Base-by-base conservation (phyloP, 2,329 filamentous ascomycete genomes). In the Teratosphaeriaceae sp. region DNA sequence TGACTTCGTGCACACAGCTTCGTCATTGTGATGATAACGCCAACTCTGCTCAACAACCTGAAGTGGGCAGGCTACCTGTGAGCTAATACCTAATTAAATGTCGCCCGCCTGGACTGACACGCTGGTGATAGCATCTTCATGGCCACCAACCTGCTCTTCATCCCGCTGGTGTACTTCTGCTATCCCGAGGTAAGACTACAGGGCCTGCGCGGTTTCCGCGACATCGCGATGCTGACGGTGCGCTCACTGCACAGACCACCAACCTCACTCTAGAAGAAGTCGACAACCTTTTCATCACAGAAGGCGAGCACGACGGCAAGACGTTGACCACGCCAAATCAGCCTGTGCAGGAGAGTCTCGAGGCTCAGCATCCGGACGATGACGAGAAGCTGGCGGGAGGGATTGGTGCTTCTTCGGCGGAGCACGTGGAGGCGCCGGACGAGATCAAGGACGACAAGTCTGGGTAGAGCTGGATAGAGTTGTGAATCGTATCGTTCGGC, bases 11-110 rank as follows among this genome's bases (percentile, higher is more conserved):
- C 38, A 7, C 44, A 57, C 64, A 73, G 73, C 49, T 74, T 74
- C 48, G 67, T 73, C 43, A 63, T 70, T 33, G 71, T 75, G 3
- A 73, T 74, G 70, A 70, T 77, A 15, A 76, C 73, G 0, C 72
- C 73, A 0, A 66, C 68, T 1, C 59, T 73, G 2, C 67, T 76
- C 45, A 47, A 49, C 37, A 66, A 64, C 4, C 58, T 78, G 1
- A 51, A 65, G 20, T 77, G 71, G 71, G 70, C 71, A 49, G 69
- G 68, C 0, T 76, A 76, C 48, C 58, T 76, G 2, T 42, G 27
- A n/a, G n/a, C n/a, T n/a, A n/a, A n/a, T n/a, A n/a, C n/a, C n/a
- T n/a, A n/a, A n/a, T n/a, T n/a, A n/a, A n/a, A n/a, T n/a, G n/a
- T n/a, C n/a, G n/a, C n/a, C n/a, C n/a, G n/a, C n/a, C n/a, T n/a